phyloP scores from a whole-genome alignment of 2,329 filamentous ascomycete genomes.

The Microcyclospora tardicrescens region DNA sequence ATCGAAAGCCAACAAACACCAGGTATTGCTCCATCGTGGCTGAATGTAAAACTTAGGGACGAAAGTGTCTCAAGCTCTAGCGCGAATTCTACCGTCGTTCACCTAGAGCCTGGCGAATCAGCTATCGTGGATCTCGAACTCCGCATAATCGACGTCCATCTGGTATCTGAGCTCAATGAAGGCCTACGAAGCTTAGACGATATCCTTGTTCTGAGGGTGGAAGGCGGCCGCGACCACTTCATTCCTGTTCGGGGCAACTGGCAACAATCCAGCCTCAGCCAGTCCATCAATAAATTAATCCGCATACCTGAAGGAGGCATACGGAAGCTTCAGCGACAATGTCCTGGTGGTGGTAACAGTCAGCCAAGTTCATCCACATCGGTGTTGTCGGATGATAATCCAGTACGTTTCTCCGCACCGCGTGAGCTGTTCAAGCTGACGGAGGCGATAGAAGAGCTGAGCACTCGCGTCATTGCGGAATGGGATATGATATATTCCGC shows the following conservation, averaged over 20 bases:
- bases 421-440: slow-evolving; percentile 83
- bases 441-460: slow-evolving; percentile 55
- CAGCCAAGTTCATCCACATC: neutral
- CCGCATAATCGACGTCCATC: slow-evolving; percentile 48
- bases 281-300: slow-evolving; percentile 79
- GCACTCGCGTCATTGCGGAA: slow-evolving; percentile 46
- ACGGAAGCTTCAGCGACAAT: slow-evolving; percentile 52
- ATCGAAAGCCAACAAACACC: slow-evolving; percentile 30
- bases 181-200: slow-evolving; percentile 59
- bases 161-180: slow-evolving; percentile 60
- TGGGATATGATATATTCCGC: slow-evolving; percentile 42
- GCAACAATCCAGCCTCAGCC: slow-evolving; percentile 70
- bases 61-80: slow-evolving; percentile 8
- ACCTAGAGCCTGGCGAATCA: slow-evolving; percentile 74
- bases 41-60: slow-evolving; percentile 40
- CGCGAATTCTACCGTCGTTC: slow-evolving; percentile 38
- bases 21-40: slow-evolving; percentile 49
- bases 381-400: slow-evolving; percentile 21
- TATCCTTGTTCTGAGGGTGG: slow-evolving; percentile 72
- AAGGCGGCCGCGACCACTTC: slow-evolving; percentile 80
- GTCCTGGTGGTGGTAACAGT: slow-evolving; percentile 26
- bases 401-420: slow-evolving; percentile 65
- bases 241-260: slow-evolving; percentile 67
- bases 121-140: slow-evolving; percentile 56
- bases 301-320: slow-evolving; percentile 67